phyloP scores from a whole-genome alignment of 768 basidiomycete genomes.

The Asterophora lycoperdoides region DNA sequence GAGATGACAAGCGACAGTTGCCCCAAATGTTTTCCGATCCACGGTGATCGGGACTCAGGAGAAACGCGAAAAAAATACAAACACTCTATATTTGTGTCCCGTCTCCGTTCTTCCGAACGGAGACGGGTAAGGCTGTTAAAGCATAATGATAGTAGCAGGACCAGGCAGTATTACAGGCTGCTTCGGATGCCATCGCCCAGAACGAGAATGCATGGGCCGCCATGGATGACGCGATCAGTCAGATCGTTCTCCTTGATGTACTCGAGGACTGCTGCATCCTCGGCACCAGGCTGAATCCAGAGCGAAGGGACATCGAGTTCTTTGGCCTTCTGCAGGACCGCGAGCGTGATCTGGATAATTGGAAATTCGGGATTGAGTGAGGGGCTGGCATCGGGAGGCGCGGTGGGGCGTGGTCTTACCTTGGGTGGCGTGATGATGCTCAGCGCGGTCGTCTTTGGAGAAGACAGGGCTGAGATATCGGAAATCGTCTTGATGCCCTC shows the following conservation, averaged over 20 bases:
- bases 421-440: conserved; percentile 77
- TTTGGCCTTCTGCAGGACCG: conserved; percentile 46
- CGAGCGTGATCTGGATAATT: conserved; percentile 37
- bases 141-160: no score
- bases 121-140: not conserved
- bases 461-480: conserved; percentile 51
- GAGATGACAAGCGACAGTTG: conserved; percentile 2
- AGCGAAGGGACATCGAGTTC: conserved; percentile 67
- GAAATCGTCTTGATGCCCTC: conserved; percentile 59
- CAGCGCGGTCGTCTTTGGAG: conserved; percentile 64
- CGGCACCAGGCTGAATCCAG: conserved; percentile 90
- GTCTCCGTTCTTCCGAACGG: not conserved
- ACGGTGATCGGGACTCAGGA: conserved; percentile 7
- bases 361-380: not conserved
- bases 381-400: not conserved
- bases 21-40: conserved; percentile 4
- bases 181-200: conserved; percentile 61
- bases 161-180: conserved; percentile 15
- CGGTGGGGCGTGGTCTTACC: conserved; percentile 36
- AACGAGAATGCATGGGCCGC: conserved; percentile 80
- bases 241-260: conserved; percentile 67
- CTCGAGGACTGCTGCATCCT: conserved; percentile 55
- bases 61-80: not conserved
- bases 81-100: conserved; percentile 2
- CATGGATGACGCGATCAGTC: conserved; percentile 65